Evolutionary conservation across 2,329 filamentous ascomycete species (phyloP), one percentile per base, ranked within the genome.

Genomic region (Dothistroma septosporum): DNA sequence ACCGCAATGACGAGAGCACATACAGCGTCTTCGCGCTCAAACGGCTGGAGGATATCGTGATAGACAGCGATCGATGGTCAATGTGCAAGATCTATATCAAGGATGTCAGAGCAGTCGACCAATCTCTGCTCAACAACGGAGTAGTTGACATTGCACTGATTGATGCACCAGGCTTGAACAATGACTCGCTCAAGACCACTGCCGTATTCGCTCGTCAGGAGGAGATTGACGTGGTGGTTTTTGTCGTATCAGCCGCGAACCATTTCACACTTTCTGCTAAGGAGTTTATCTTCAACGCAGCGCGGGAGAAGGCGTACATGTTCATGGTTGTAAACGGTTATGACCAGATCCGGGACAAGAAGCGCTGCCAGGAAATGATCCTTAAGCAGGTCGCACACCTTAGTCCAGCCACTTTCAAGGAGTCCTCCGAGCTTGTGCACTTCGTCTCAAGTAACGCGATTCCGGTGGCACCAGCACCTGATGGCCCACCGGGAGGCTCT

Each of bases 321-420:
- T 99, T 99, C 75, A 96, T 99, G 76, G 94, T 99, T 14, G 94
- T 99, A 67, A 99, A 99, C 73, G 92, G 93, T 19, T 99, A 92
- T 70, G 94, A 99, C 76, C 89, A 89, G 63, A 97, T 99, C 69
- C 84, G 89, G 65, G 92, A 97, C 76, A 94, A 97, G 79, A 83
- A 91, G 61, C 84, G 93, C 61, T 97, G 93, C 74, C 85, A 96
- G 74, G 91, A 94, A 72, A 90, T 91, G 85, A 94, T 99, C 54
- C 76, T 99, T 61, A 92, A 97, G 69, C 93, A 97, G 75, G 87
- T 99, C 16, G 82, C 84, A 53, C 86, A 86, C 28, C 82, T 99
- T n/a, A 97, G 93, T 72, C 94, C 93, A 2, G 87, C 88, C 55
- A 99, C 94, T 0, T 89, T 87, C 80, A 97, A 97, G 73, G 94